Evolutionary conservation across 345 rosid species (phyloP).

Genomic region (Eucalyptus fibrosa): DNA sequence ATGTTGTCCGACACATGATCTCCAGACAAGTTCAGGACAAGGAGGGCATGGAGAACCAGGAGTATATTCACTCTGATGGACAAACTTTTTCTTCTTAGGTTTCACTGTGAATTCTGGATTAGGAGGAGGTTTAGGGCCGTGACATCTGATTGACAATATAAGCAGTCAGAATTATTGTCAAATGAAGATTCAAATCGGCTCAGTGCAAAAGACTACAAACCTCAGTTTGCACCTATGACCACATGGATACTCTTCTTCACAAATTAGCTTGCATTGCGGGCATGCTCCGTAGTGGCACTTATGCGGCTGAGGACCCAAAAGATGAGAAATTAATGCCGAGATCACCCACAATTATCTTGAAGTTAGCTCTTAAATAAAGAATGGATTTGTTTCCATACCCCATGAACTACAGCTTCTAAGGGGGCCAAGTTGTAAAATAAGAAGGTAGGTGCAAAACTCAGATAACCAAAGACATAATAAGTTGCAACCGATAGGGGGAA

Average conservation of each 20-base stretch:
- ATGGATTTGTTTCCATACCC: neutral
- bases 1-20: conserved; percentile 78
- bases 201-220: conserved; percentile 13
- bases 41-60: conserved; percentile 84
- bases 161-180: neutral
- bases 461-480: neutral
- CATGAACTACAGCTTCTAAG: neutral
- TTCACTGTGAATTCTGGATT: conserved; percentile 68
- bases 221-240: conserved; percentile 78
- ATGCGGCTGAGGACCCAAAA: conserved; percentile 46
- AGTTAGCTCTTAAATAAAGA: neutral
- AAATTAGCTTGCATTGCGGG: conserved; percentile 61
- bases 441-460: neutral
- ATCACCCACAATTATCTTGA: neutral
- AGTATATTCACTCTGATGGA: conserved; percentile 37
- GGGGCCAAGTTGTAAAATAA: neutral
- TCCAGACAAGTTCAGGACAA: conserved; percentile 87
- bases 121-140: conserved; percentile 84
- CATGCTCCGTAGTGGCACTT: conserved; percentile 95
- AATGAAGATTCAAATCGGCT: neutral
- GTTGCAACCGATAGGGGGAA: neutral
- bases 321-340: neutral
- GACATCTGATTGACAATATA: conserved; percentile 38
- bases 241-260: conserved; percentile 81
- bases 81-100: conserved; percentile 70